phyloP scores from a whole-genome alignment of 75 land plant species.

The Gnetum montanum region DNA sequence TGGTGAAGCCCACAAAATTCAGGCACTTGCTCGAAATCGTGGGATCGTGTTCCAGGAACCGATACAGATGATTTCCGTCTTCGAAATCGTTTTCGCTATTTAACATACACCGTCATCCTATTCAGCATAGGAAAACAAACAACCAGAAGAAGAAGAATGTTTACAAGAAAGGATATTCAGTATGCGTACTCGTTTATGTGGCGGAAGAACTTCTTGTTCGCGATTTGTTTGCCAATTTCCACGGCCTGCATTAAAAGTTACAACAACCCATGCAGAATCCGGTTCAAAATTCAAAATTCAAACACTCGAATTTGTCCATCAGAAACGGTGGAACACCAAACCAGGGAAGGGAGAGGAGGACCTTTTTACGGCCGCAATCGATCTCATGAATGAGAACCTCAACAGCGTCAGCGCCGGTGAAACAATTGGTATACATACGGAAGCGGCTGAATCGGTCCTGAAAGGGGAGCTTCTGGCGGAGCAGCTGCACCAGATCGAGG shows the following conservation, averaged over 20 bases:
- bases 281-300: not conserved
- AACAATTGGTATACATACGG: slow-evolving; percentile 56
- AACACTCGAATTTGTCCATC: not conserved
- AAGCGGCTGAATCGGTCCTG: slow-evolving; percentile 58
- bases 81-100: slow-evolving; percentile 64
- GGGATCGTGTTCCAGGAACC: slow-evolving; percentile 81
- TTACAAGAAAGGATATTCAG: not conserved
- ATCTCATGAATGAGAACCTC: slow-evolving; percentile 47
- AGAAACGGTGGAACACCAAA: not conserved
- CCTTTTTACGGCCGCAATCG: slow-evolving; percentile 57
- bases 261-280: not conserved
- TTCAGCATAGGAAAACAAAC: not conserved
- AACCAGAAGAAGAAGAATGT: not conserved
- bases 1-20: slow-evolving; percentile 47
- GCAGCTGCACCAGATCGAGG: slow-evolving; percentile 23
- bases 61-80: slow-evolving; percentile 61
- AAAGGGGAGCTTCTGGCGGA: slow-evolving; percentile 50
- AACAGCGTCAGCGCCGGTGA: slow-evolving; percentile 54
- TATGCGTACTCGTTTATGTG: slow-evolving; percentile 49
- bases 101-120: not conserved
- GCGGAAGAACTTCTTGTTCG: slow-evolving; percentile 62
- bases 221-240: slow-evolving; percentile 56
- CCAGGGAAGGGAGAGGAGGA: slow-evolving; percentile 4
- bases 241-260: slow-evolving; percentile 35
- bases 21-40: slow-evolving; percentile 36